A percentile compares a stretch with the other conserved stretches of the same genome.
These are phyloP conservation scores for Syzygium aqueum DNA, from an alignment of 345 rosid genomes.

Conservation along the genomic window DNA sequence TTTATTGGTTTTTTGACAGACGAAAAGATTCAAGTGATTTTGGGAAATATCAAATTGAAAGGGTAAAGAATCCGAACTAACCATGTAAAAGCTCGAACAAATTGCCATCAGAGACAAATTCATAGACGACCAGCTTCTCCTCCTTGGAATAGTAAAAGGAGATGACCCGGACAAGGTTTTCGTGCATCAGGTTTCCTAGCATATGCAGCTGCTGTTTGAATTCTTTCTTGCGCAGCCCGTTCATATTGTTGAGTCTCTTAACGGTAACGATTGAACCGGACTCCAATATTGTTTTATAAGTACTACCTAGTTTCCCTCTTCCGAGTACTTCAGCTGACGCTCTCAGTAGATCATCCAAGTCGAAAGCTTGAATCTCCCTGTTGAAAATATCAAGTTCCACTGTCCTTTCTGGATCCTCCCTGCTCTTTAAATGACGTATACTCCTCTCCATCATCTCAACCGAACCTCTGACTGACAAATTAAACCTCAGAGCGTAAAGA, in stretches of 20 bases:
- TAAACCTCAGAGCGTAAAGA: neutral
- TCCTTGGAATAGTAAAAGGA: constrained; percentile 42
- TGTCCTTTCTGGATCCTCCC: constrained; percentile 29
- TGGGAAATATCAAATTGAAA: neutral
- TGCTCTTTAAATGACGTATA: constrained; percentile 2
- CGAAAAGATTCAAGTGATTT: neutral
- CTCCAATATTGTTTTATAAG: constrained; percentile 41
- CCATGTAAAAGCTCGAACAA: constrained; percentile 49
- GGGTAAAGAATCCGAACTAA: constrained; percentile 3
- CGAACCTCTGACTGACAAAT: neutral
- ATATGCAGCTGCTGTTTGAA: constrained; percentile 41
- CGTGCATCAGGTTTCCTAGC: constrained; percentile 41
- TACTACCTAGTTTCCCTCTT: constrained; percentile 36
- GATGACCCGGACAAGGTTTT: constrained; percentile 28
- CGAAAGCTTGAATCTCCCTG: constrained; percentile 22
- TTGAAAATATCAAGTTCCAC: constrained; percentile 36
- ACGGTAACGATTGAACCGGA: constrained; percentile 31
- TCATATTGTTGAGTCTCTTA: constrained; percentile 30
- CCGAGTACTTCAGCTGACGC: constrained; percentile 47
- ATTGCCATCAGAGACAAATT: constrained; percentile 30
- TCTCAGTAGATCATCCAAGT: constrained; percentile 49
- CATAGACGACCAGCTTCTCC: constrained; percentile 47
- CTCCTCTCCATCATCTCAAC: constrained; percentile 8
- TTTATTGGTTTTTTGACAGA: neutral
- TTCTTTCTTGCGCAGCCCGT: constrained; percentile 30